Evolutionary conservation across 2,329 filamentous ascomycete genomes (phyloP).

Genomic region (Aspergillus neotritici): DNA sequence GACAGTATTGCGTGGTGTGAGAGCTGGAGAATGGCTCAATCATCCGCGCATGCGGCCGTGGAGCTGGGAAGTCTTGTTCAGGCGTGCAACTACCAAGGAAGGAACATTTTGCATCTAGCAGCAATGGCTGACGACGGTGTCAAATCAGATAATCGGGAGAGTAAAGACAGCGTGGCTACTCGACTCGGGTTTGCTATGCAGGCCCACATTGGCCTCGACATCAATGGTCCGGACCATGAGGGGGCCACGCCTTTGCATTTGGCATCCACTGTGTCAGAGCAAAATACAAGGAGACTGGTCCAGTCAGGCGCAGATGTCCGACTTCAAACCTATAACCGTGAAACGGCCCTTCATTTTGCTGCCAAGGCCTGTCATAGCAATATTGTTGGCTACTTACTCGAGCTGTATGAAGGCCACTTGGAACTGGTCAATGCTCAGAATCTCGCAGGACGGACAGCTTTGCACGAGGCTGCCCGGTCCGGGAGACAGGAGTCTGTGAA

Average conservation of each 20-base stretch:
- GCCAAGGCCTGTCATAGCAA: conserved; percentile 8
- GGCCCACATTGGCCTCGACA: background rate
- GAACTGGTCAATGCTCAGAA: conserved; percentile 1
- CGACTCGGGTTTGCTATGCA: background rate
- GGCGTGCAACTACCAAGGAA: too few relatives aligned
- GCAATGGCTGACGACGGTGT: too few relatives aligned
- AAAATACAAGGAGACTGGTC: conserved; percentile 3
- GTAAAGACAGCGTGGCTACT: too few relatives aligned
- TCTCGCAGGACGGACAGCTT: conserved; percentile 5
- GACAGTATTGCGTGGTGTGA: too few relatives aligned
- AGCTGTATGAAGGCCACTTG: conserved; percentile 1
- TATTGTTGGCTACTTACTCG: conserved; percentile 5
- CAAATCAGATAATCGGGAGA: too few relatives aligned
- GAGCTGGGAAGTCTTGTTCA: too few relatives aligned
- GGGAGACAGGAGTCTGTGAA: conserved; percentile 3
- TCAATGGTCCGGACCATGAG: conserved; percentile 1
- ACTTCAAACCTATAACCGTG: background rate
- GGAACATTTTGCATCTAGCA: too few relatives aligned
- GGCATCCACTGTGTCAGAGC: conserved; percentile 1
- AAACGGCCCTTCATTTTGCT: conserved; percentile 6
- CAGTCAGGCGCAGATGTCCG: conserved; percentile 5
- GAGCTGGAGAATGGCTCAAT: too few relatives aligned
- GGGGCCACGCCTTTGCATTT: conserved; percentile 9
- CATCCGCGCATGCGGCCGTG: too few relatives aligned
- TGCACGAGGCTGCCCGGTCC: conserved; percentile 8